Evolutionary conservation across 768 basidiomycete species (phyloP).

Genomic region (Amanita fuliginea): DNA sequence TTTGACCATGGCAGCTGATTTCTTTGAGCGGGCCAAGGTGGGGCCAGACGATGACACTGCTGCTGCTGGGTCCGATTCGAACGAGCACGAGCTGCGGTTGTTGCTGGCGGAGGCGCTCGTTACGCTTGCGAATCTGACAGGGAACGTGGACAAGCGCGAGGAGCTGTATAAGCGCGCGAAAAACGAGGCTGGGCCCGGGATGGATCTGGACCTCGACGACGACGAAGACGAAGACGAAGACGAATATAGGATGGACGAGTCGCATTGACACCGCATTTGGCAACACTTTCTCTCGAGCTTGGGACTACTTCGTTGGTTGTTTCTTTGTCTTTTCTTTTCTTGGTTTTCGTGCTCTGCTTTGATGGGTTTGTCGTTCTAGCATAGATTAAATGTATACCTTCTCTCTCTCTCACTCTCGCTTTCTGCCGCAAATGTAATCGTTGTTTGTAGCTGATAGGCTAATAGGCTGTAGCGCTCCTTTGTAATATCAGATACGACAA

Average conservation of each 20-base stretch:
- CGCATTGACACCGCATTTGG: neutral
- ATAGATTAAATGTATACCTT: neutral
- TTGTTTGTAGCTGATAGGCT: too few relatives aligned
- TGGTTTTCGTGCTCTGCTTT: too few relatives aligned
- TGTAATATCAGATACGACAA: too few relatives aligned
- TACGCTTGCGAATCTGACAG: constrained; percentile 48
- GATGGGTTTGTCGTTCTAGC: too few relatives aligned
- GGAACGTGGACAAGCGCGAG: constrained; percentile 35
- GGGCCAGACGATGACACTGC: constrained; percentile 13
- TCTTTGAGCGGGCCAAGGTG: constrained; percentile 25
- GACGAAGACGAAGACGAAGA: constrained; percentile 5
- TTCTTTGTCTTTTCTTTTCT: too few relatives aligned
- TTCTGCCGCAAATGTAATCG: too few relatives aligned
- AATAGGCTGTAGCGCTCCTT: too few relatives aligned
- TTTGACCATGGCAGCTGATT: constrained; percentile 31
- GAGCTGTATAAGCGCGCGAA: constrained; percentile 41
- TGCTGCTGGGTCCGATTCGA: neutral
- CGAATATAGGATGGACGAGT: constrained; percentile 12
- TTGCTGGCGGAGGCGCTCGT: constrained; percentile 46
- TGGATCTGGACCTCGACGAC: constrained; percentile 18
- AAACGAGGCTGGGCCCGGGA: constrained; percentile 30
- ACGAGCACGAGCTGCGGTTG: constrained; percentile 16
- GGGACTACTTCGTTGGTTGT: too few relatives aligned
- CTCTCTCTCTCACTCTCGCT: too few relatives aligned
- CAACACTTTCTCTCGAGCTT: too few relatives aligned